A percentile compares a stretch with the other conserved stretches of the same genome.
These are phyloP conservation scores for Tothia fuscella DNA, from an alignment of 2,329 filamentous ascomycete species.

Conservation along the genomic window DNA sequence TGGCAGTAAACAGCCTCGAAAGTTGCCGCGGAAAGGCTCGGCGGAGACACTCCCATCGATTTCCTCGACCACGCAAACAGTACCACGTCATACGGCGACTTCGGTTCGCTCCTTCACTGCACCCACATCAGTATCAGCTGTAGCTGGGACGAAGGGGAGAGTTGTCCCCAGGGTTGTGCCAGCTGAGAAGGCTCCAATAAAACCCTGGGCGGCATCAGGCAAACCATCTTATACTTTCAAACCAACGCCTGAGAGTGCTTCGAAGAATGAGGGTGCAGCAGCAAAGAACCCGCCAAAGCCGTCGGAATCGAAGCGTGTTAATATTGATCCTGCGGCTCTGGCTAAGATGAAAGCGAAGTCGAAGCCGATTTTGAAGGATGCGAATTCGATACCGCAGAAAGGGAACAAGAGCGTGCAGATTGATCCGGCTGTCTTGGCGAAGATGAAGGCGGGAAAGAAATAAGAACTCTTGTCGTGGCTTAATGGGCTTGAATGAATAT, in stretches of 20 bases:
- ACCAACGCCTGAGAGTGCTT: neutral
- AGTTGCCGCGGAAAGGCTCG: too few relatives aligned
- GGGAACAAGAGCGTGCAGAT: conserved; percentile 4
- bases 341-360: conserved; percentile 7
- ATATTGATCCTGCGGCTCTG: conserved; percentile 7
- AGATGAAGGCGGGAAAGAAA: conserved; percentile 9
- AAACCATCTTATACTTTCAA: neutral
- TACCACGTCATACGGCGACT: too few relatives aligned
- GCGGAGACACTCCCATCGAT: too few relatives aligned
- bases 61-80: too few relatives aligned
- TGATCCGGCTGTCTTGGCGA: conserved; percentile 10
- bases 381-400: too few relatives aligned
- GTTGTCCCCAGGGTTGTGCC: too few relatives aligned
- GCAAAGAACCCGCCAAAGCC: neutral
- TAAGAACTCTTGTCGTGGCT: too few relatives aligned
- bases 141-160: too few relatives aligned
- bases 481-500: too few relatives aligned
- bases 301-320: conserved; percentile 7
- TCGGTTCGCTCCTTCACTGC: too few relatives aligned
- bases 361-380: neutral
- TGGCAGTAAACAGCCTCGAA: neutral
- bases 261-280: neutral
- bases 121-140: too few relatives aligned
- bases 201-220: neutral
- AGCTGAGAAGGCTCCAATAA: neutral